Evolutionary conservation across 345 rosid species (phyloP).

Genomic region (Linum tenue): DNA sequence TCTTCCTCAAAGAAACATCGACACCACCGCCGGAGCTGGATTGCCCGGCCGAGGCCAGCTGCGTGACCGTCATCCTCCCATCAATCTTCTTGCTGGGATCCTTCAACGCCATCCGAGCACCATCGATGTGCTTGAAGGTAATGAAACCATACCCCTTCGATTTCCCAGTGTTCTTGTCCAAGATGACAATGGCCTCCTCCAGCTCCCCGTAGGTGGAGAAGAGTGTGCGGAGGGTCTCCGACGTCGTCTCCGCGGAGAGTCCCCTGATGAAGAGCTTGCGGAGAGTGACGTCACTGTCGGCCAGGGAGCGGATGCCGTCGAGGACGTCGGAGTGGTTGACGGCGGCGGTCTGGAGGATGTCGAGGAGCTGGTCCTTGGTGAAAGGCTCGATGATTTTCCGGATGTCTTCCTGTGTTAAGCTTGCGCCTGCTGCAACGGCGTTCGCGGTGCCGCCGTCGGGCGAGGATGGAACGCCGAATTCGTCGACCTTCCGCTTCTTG

Average conservation of each 20-base stretch:
- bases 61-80: slow-evolving; percentile 36
- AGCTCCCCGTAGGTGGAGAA: slow-evolving; percentile 41
- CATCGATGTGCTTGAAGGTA: slow-evolving; percentile 59
- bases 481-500: slow-evolving; percentile 59
- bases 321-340: background rate
- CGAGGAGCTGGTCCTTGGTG: slow-evolving; percentile 54
- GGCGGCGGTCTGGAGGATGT: slow-evolving; percentile 46
- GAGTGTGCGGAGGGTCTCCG: slow-evolving; percentile 60
- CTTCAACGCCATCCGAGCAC: slow-evolving; percentile 44
- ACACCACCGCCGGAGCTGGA: background rate
- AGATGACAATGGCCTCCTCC: slow-evolving; percentile 67
- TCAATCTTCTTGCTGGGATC: slow-evolving; percentile 62
- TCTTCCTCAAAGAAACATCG: slow-evolving; percentile 28
- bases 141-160: slow-evolving; percentile 77
- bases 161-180: slow-evolving; percentile 59
- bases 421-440: no score
- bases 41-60: slow-evolving; percentile 24
- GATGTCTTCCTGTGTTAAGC: slow-evolving; percentile 30
- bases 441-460: slow-evolving; percentile 11
- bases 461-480: slow-evolving; percentile 12
- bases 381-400: slow-evolving; percentile 57
- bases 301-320: slow-evolving; percentile 17
- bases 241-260: slow-evolving; percentile 69
- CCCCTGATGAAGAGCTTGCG: slow-evolving; percentile 87
- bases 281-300: slow-evolving; percentile 59